Conservation (phyloP, 352 stramenopile genomes). For the Elongisporangium anandrum region DNA sequence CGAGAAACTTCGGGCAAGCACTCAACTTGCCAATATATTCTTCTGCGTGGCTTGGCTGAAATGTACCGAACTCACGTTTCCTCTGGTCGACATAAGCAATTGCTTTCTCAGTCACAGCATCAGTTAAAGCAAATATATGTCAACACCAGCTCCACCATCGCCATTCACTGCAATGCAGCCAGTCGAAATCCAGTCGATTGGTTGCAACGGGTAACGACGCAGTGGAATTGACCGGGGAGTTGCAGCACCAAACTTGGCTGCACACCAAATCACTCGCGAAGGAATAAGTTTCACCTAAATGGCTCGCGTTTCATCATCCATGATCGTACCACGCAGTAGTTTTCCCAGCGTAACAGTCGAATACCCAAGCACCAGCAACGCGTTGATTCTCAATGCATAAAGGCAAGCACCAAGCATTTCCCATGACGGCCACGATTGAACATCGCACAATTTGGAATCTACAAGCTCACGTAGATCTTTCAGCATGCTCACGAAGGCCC, state of each 20-base stretch:
- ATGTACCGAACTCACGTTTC: not conserved
- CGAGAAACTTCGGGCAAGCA: not conserved
- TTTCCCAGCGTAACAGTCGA: slow-evolving; percentile 13
- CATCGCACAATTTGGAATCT: not conserved
- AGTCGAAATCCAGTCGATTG: not conserved
- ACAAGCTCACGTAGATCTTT: not conserved
- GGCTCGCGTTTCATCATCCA: not conserved
- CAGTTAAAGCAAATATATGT: not conserved
- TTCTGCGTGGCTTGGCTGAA: not conserved
- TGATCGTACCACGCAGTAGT: not conserved
- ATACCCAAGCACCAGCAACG: slow-evolving; percentile 18
- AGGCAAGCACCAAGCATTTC: slow-evolving; percentile 31
- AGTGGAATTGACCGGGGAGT: not conserved
- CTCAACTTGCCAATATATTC: not conserved
- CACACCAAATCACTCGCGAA: not conserved
- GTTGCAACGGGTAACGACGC: too few species aligned
- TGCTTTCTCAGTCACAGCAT: not conserved
- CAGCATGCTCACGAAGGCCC: not conserved
- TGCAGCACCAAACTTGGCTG: not conserved
- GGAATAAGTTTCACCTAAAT: not conserved
- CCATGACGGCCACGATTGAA: slow-evolving; percentile 8
- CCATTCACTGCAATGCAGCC: not conserved
- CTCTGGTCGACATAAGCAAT: not conserved
- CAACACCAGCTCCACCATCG: not conserved
- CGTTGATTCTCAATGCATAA: slow-evolving; percentile 32